Evolutionary conservation across 2,329 filamentous ascomycete species (phyloP).

Genomic region (Falciphora oryzae): DNA sequence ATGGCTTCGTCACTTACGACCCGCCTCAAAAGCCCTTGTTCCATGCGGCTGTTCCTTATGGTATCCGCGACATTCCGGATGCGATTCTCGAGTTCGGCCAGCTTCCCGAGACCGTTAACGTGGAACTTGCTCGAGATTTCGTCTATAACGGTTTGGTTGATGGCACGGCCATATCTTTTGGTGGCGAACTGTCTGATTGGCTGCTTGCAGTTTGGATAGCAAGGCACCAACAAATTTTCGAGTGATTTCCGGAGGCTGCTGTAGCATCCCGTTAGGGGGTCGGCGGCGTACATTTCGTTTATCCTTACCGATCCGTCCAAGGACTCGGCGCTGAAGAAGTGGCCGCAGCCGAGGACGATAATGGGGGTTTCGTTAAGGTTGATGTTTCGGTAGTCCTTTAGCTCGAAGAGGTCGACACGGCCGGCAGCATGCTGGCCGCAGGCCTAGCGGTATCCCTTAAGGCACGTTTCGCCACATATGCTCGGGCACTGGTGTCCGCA

Average conservation of each 20-base stretch:
- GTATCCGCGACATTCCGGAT: no score
- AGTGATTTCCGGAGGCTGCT: constrained; percentile 31
- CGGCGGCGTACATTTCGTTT: constrained; percentile 39
- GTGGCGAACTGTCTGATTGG: constrained; percentile 47
- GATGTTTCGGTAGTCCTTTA: constrained; percentile 48
- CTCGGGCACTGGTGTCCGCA: constrained; percentile 61
- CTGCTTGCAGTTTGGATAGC: constrained; percentile 55
- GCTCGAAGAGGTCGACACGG: constrained; percentile 47
- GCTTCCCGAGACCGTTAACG: constrained; percentile 27
- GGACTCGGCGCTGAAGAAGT: constrained; percentile 53
- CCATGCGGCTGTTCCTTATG: no score
- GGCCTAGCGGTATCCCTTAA: constrained; percentile 48
- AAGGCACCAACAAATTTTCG: constrained; percentile 33
- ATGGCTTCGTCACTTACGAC: no score
- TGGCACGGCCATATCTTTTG: constrained; percentile 53
- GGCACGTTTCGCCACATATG: constrained; percentile 60
- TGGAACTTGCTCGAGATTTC: constrained; percentile 60
- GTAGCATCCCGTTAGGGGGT: constrained; percentile 36
- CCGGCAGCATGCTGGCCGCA: constrained; percentile 37
- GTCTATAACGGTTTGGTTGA: constrained; percentile 54
- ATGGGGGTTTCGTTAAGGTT: constrained; percentile 54
- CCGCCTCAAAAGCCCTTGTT: no score
- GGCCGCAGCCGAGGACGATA: constrained; percentile 57
- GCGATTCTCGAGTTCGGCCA: constrained; percentile 31
- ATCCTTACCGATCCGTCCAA: constrained; percentile 59